phyloP scores from a whole-genome alignment of 2,329 filamentous ascomycete genomes.

The Paraconiothyrium sp. region DNA sequence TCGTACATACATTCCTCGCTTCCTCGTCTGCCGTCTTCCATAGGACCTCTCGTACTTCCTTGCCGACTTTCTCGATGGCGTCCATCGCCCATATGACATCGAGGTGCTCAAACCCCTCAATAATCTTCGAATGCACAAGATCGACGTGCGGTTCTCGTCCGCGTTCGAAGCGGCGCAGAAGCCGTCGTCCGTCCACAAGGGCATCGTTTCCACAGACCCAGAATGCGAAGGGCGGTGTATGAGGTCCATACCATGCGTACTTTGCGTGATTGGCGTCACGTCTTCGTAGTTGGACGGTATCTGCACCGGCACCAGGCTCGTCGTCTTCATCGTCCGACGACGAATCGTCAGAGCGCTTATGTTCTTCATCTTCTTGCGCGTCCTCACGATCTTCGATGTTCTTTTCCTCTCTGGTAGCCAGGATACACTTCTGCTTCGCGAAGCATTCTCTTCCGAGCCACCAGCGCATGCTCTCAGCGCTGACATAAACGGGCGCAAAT shows the following conservation, averaged over 20 bases:
- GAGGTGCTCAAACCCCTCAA: constrained; percentile 87
- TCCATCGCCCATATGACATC: constrained; percentile 97
- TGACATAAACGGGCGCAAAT: constrained; percentile 90
- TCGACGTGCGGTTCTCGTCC: constrained; percentile 83
- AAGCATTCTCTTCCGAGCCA: constrained; percentile 93
- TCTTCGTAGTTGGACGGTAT: constrained; percentile 14
- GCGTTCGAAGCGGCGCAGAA: constrained; percentile 77
- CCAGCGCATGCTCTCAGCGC: constrained; percentile 91
- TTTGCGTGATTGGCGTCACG: constrained; percentile 55
- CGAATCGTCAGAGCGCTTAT: constrained; percentile 21
- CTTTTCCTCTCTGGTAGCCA: constrained; percentile 79
- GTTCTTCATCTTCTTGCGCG: constrained; percentile 42
- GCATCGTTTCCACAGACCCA: constrained; percentile 88
- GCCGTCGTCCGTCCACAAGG: constrained; percentile 80
- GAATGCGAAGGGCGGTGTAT: constrained; percentile 82
- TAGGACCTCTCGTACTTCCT: constrained; percentile 80
- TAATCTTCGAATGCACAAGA: constrained; percentile 82
- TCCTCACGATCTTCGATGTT: constrained; percentile 66
- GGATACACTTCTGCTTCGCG: constrained; percentile 83
- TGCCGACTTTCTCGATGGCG: constrained; percentile 81
- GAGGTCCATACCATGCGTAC: constrained; percentile 81
- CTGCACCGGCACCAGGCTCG: constrained; percentile 10
- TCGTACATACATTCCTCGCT: constrained; percentile 68
- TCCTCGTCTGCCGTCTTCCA: constrained; percentile 75
- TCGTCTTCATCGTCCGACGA: constrained; percentile 30